These are phyloP conservation scores for Pseudonitzschia multiseries DNA, from an alignment of 108 stramenopile species.

Conservation along the genomic window DNA sequence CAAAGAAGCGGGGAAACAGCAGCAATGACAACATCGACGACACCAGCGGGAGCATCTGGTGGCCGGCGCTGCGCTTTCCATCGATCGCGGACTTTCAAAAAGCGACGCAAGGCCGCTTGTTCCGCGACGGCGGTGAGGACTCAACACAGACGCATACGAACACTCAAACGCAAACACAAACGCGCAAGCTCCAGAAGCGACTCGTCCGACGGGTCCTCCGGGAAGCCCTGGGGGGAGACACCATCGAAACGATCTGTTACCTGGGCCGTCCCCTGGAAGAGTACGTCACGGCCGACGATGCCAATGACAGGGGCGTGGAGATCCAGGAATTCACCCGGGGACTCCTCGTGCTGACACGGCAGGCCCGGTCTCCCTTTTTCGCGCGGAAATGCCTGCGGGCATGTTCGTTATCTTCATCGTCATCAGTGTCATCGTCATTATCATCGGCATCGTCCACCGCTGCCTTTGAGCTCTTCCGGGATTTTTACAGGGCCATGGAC, in stretches of 20 bases:
- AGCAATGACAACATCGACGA: too few species aligned
- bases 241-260: not conserved
- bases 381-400: not conserved
- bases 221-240: not conserved
- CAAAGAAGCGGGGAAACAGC: too few species aligned
- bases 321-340: not conserved
- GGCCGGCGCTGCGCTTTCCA: conserved; percentile 4
- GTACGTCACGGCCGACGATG: conserved; percentile 1
- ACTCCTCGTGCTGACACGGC: not conserved
- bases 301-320: not conserved
- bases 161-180: not conserved
- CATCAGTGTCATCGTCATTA: too few species aligned
- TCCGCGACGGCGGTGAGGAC: not conserved
- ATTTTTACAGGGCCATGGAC: conserved; percentile 7
- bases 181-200: not conserved
- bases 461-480: not conserved
- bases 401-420: not conserved
- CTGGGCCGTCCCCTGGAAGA: conserved; percentile 1
- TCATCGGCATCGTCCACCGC: too few species aligned
- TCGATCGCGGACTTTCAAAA: not conserved
- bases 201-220: not conserved
- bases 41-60: not conserved
- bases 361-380: not conserved
- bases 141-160: not conserved
- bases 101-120: not conserved